A percentile compares a stretch with the other conserved stretches of the same genome.
Conservation (phyloP, 441 rosid species). For the Pelargonium cotyledonis region DNA sequence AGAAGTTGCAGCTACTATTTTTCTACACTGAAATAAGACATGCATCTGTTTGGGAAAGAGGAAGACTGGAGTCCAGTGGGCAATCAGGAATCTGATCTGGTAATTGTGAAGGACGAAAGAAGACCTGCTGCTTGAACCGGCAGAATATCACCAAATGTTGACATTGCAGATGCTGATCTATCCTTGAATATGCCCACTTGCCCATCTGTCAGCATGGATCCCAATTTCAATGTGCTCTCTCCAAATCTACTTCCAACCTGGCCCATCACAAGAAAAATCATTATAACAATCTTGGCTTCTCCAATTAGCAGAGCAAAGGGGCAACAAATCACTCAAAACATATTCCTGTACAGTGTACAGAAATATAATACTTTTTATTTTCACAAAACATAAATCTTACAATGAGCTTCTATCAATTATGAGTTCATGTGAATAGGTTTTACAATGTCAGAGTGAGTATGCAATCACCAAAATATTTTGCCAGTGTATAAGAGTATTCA, state of each 20-base stretch:
- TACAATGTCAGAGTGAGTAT: background rate
- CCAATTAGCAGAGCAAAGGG: slow-evolving; percentile 6
- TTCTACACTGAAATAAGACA: slow-evolving; percentile 6
- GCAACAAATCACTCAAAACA: slow-evolving; percentile 5
- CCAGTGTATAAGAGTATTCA: background rate
- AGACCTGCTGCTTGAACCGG: slow-evolving; percentile 93
- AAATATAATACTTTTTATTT: background rate
- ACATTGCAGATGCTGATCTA: slow-evolving; percentile 92
- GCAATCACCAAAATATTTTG: background rate
- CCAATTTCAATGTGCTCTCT: slow-evolving; percentile 89
- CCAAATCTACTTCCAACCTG: slow-evolving; percentile 99
- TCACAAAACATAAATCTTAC: background rate
- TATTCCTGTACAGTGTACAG: background rate
- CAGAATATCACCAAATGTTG: slow-evolving; percentile 90
- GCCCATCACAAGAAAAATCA: slow-evolving; percentile 11
- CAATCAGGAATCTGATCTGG: slow-evolving; percentile 56
- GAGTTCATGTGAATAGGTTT: background rate
- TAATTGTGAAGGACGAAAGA: slow-evolving; percentile 84
- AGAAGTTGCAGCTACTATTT: background rate
- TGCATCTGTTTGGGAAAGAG: slow-evolving; percentile 6
- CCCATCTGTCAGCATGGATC: slow-evolving; percentile 87
- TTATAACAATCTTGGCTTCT: background rate
- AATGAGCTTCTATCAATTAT: background rate
- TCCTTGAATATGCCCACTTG: slow-evolving; percentile 98
- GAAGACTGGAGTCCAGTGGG: slow-evolving; percentile 1